Base-by-base conservation (phyloP, 108 stramenopile genomes). In the Fragilariopsis cylindrus region DNA sequence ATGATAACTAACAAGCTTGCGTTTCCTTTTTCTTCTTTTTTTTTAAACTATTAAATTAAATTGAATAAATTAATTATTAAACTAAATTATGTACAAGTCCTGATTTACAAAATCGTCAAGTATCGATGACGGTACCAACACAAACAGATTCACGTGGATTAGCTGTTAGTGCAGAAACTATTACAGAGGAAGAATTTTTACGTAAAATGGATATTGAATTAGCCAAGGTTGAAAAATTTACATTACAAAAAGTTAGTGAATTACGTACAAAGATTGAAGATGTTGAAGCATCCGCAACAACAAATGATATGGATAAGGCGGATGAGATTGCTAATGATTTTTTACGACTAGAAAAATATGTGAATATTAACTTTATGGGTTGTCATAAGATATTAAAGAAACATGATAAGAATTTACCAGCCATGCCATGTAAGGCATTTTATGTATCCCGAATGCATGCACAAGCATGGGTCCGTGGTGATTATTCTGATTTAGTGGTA, bases 331-430 rank as follows among this genome's bases (percentile, higher is more conserved):
- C 92, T 45, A 71, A 87, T 13, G 76, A 90, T n/a, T 93, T 94
- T 75, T 81, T 97, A 47, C 80, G 75, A 18, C 72, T 99, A 39
- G 98, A 99, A 81, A 97, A 97, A 60, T 99, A 93, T 76, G 98
- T 98, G 73, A 99, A 99, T 68, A 77, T 98, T 18, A 99, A 99
- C 79, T 98, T 96, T 74, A 97, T 94, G 85, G 98, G 95, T 19
- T 98, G 98, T 84, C 96, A 97, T 86, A 98, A 99, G 81, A 97
- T 99, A 53, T 76, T 99, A 70, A 99, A 99, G 71, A 99, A 99
- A 81, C 98, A 99, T 76, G 98, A 99, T 84, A 96, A 97, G 80
- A 76, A 92, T 60, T 69, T 95, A 13, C 93, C 96, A 15, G 71
- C 76, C 5, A 87, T 88, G 54, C 94, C 96, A 3, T 96, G 96